Evolutionary conservation across 768 basidiomycete species (phyloP), one percentile per base, ranked within the genome.

Genomic region (Lactarius quietus): DNA sequence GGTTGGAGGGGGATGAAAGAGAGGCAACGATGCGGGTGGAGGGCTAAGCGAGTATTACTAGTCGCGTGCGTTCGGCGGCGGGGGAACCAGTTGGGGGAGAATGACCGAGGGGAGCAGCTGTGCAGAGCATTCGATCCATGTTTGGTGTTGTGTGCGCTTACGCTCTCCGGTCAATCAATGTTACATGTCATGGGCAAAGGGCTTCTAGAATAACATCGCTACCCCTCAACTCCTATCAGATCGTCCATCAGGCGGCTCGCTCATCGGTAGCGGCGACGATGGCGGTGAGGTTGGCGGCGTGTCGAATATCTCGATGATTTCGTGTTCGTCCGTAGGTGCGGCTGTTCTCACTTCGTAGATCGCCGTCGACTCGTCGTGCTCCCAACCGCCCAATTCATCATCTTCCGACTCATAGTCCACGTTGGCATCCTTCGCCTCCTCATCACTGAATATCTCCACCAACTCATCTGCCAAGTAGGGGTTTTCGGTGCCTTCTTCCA

Each of bases 341-440:
- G 61, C 52, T 12, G 53, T 64, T 62, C 61, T 62, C 26, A 76
- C 63, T 54, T 70, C 72, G 48, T 78, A 75, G 33, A 83, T 70
- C 56, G 73, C 73, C 53, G 75, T 80, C 15, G 79, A 76, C 67
- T 82, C 81, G 61, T 80, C 78, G 43, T 72, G 70, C 29, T 77
- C 73, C 79, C 80, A 82, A 52, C 70, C 66, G 12, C 71, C 78
- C 9, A 83, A 75, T 69, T 84, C 83, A 63, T 84, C 83, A 23
- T 83, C 59, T 3, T 65, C 83, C n/a, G 61, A 68, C 1, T 68
- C 69, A 28, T 45, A 23, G 33, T 48, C 67, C 35, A 35, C 64
- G 23, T 12, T 31, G 57, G 29, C 33, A n/a, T n/a, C 56, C 36
- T 10, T 51, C 55, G 64, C 56, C 39, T 65, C 63, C 58, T 63